phyloP scores from a whole-genome alignment of 176 grass and related monocot genomes.

The Luzula sylvatica region DNA sequence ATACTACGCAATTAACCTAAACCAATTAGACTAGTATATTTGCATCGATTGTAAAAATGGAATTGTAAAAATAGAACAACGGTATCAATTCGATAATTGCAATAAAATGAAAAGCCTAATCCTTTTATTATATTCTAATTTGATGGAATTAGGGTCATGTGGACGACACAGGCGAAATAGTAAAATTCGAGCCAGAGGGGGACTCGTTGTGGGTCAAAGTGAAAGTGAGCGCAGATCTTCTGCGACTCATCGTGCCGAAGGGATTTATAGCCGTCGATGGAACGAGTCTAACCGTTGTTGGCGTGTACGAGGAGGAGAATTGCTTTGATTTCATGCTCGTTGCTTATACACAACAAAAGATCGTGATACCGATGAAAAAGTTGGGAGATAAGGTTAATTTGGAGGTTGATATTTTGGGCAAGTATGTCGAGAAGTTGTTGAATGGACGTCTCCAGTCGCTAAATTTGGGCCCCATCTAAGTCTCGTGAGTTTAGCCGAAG shows the following conservation, averaged over 20 bases:
- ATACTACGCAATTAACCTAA: no score
- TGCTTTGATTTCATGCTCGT: slow-evolving; percentile 96
- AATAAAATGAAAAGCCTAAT: no score
- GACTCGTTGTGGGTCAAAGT: slow-evolving; percentile 88
- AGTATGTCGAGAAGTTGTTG: slow-evolving; percentile 87
- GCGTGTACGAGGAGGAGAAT: slow-evolving; percentile 47
- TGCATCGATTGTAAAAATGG: no score
- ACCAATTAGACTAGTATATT: no score
- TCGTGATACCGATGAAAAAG: slow-evolving; percentile 73
- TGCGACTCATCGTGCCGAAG: slow-evolving; percentile 75
- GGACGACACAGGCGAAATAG: slow-evolving; percentile 77
- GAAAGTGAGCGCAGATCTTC: slow-evolving; percentile 42
- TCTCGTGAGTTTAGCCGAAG: neutral
- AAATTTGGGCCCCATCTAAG: neutral
- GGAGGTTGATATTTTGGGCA: slow-evolving; percentile 87
- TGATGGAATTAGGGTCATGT: slow-evolving; percentile 39
- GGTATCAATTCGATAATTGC: no score
- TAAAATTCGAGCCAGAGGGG: slow-evolving; percentile 53
- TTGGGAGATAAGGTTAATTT: slow-evolving; percentile 82
- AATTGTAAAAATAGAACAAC: no score
- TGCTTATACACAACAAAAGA: slow-evolving; percentile 88
- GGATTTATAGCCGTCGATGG: slow-evolving; percentile 89
- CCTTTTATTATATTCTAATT: no score
- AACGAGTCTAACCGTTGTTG: slow-evolving; percentile 68
- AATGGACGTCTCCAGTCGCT: slow-evolving; percentile 37